Conservation (phyloP, 2,329 filamentous ascomycete species). For the Aspergillus japonicus region DNA sequence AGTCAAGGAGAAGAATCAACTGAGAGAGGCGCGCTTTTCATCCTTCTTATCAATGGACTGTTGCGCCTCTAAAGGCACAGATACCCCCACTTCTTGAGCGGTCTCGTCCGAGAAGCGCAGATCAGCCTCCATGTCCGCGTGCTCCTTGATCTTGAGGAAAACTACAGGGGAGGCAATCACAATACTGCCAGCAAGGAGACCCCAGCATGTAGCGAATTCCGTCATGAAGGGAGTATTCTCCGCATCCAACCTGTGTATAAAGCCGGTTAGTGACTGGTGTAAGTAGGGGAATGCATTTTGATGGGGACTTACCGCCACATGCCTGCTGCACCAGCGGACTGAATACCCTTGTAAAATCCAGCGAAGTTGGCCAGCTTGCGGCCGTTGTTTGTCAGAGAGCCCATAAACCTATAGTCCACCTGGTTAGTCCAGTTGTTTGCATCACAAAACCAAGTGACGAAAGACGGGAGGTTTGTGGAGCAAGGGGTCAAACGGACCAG, state of each 20-base stretch:
- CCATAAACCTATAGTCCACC: constrained; percentile 69
- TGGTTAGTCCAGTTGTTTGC: not conserved
- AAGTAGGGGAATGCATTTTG: not conserved
- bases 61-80: constrained; percentile 18
- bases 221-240: constrained; percentile 63
- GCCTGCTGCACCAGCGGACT: constrained; percentile 76
- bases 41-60: constrained; percentile 20
- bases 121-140: constrained; percentile 77
- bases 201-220: constrained; percentile 76
- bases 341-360: constrained; percentile 86
- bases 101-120: constrained; percentile 84
- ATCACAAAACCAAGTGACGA: not conserved
- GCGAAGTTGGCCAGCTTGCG: constrained; percentile 90
- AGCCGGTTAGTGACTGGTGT: not conserved
- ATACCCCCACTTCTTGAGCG: constrained; percentile 61
- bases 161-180: constrained; percentile 77
- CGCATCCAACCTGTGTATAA: constrained; percentile 59
- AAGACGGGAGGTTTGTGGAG: not conserved
- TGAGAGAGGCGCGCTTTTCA: constrained; percentile 9
- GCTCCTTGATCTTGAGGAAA: constrained; percentile 74
- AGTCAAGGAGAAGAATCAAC: not conserved
- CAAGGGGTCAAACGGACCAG: constrained; percentile 57
- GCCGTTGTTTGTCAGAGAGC: constrained; percentile 85
- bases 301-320: constrained; percentile 42
- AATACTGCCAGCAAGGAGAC: constrained; percentile 69